Base-by-base conservation (phyloP, 2,329 filamentous ascomycete genomes). In the Neofusicoccum cordaticola region DNA sequence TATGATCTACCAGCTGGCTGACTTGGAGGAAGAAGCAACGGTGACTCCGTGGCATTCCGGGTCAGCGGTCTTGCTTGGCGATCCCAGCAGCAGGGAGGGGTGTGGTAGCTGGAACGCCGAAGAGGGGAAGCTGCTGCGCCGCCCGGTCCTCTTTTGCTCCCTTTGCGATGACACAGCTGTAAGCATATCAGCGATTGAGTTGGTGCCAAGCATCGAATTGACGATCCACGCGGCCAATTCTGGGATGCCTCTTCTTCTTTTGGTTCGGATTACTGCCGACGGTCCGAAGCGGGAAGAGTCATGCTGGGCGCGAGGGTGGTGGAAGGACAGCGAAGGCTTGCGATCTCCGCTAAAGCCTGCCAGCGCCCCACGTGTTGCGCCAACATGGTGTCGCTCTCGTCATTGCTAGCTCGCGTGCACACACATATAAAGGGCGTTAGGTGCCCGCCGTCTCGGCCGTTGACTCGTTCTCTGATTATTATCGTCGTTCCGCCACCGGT, bases 291-390 rank as follows among this genome's bases (percentile, higher is more conserved):
- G 39, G 41, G 17, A 6, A 17, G 53, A 58, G 53, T 58, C 53
- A 58, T 58, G 39, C 37, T 56, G 52, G 52, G 15, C 37, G 19
- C 27, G 37, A 56, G 39, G 39, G 42, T 37, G 42, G 27, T 60
- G 31, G 56, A 45, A 47, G 42, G 56, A 60, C 56, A 60, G 42
- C 56, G 56, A 60, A 60, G 50, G 56, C 42, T 7, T 45, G 56
- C 27, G 56, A 60, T 60, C 56, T 47, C 42, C 56, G 56, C 56
- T 60, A 60, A 60, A 60, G 56, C 56, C 41, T 45, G 42, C 42
- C 56, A 35, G 42, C 56, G 41, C 42, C 56, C 41, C 42, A 47
- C 56, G 53, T 58, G 53, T 34, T 47, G 56, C 41, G 56, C 41
- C 52, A 57, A 57, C 52, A 57, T 42, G 53, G 53, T 58, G 53